A percentile compares a stretch with the other conserved stretches of the same genome.
These are phyloP conservation scores for Salix brachista DNA, from an alignment of 345 rosid genomes.

Conservation along the genomic window DNA sequence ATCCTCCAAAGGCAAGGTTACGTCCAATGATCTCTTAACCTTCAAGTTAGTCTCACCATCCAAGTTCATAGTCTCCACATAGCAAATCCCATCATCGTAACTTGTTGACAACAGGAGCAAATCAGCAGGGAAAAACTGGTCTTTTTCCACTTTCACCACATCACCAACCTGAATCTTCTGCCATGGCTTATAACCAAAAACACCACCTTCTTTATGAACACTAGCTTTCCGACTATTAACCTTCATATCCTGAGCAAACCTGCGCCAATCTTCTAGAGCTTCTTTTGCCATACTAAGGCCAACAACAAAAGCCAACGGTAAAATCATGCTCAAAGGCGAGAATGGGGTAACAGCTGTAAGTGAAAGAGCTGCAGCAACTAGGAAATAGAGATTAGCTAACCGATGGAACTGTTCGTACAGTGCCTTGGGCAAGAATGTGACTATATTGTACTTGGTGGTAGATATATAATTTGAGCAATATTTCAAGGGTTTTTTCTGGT, in stretches of 20 bases:
- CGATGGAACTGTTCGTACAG: slow-evolving; percentile 90
- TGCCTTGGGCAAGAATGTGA: slow-evolving; percentile 81
- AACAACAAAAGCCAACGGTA: slow-evolving; percentile 81
- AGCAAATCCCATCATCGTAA: slow-evolving; percentile 94
- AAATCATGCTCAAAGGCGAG: slow-evolving; percentile 82
- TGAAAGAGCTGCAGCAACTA: slow-evolving; percentile 73
- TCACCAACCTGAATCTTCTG: slow-evolving; percentile 76
- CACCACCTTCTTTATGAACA: slow-evolving; percentile 55
- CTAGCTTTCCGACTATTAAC: slow-evolving; percentile 63
- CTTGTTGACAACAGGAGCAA: slow-evolving; percentile 77
- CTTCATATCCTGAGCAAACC: slow-evolving; percentile 89
- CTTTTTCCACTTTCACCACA: slow-evolving; percentile 79
- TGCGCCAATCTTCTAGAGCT: slow-evolving; percentile 91
- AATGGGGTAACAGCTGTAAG: slow-evolving; percentile 77
- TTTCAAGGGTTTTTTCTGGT: slow-evolving; percentile 61
- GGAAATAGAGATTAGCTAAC: slow-evolving; percentile 90
- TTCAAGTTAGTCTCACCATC: slow-evolving; percentile 98
- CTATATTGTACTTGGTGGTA: slow-evolving; percentile 73
- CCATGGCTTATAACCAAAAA: slow-evolving; percentile 61
- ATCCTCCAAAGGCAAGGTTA: slow-evolving; percentile 54
- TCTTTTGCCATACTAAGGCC: slow-evolving; percentile 96
- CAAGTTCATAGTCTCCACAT: slow-evolving; percentile 97
- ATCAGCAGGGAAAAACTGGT: slow-evolving; percentile 93
- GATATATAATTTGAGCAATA: slow-evolving; percentile 80
- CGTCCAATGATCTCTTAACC: slow-evolving; percentile 78